Evolutionary conservation across 805 yeast species (phyloP), one percentile per base, ranked within the genome.

Genomic region (Lipomyces chichibuensis): DNA sequence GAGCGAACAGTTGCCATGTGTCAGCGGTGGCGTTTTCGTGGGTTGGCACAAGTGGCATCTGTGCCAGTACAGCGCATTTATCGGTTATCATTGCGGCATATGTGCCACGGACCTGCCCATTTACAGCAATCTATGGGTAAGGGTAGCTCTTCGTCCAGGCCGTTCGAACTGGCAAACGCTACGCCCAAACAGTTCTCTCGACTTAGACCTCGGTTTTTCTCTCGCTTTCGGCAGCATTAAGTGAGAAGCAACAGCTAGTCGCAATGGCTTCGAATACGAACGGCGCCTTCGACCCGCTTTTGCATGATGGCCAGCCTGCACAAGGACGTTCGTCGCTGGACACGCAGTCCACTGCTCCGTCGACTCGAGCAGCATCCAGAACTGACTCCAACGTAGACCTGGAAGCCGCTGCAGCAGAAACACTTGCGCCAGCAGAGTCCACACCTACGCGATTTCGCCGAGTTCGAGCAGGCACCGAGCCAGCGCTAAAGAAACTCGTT

Each of bases 351-450:
- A 39, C 59, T 25, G n/a, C 63, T 32, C 62, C 52, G 13, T 37
- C 66, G 51, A 25, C 65, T 5, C 27, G 20, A 14, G 14, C 52
- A n/a, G 61, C 23, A 13, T 17, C 61, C 62, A 33, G 29, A 6
- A 56, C 49, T 55, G 61, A 58, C 27, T 32, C 65, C 51, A 54
- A 33, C 32, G 66, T 65, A 23, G 70, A 67, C 69, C 61, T 67
- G 37, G 70, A 67, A 46, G 70, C 71, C 6, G 69, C 70, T 1
- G 71, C 65, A 2, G 70, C 71, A 2, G 67, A 59, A 39, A 61
- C 62, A 7, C 65, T 66, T 13, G 71, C 70, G 17, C 63, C 71
- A 20, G 54, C 57, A 13, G 62, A 46, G 49, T 7, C 64, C 2
- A 39, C 70, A 17, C 69, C 71, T 13, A 66, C 69, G 3, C 62